Evolutionary conservation across 768 basidiomycete genomes (phyloP).

Genomic region (Mycena kentingensis): DNA sequence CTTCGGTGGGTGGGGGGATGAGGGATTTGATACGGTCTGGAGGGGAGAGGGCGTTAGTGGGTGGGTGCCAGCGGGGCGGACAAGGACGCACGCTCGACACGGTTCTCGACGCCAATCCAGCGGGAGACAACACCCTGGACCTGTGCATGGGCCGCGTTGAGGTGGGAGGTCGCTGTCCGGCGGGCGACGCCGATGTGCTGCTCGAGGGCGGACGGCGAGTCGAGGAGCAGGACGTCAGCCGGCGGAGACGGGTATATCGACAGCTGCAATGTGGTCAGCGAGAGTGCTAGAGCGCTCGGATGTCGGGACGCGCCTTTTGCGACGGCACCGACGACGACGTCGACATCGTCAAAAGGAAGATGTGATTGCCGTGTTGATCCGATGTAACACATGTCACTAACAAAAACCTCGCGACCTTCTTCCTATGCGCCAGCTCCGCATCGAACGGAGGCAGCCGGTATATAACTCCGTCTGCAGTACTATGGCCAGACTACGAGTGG

Average conservation of each 20-base stretch:
- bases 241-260: conserved; percentile 77
- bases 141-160: conserved; percentile 58
- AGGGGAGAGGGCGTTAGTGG: neutral
- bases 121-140: conserved; percentile 73
- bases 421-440: too few relatives aligned
- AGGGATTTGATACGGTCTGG: conserved; percentile 83
- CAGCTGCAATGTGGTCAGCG: conserved; percentile 48
- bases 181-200: conserved; percentile 73
- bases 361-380: too few relatives aligned
- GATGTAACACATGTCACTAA: too few relatives aligned
- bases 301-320: neutral
- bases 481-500: too few relatives aligned
- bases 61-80: too few relatives aligned
- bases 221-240: conserved; percentile 68
- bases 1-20: conserved; percentile 65
- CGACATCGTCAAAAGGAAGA: neutral
- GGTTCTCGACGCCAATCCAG: conserved; percentile 87
- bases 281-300: neutral
- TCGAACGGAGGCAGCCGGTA: too few relatives aligned
- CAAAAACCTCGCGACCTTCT: too few relatives aligned
- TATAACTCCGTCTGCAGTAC: too few relatives aligned
- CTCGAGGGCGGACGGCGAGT: conserved; percentile 75
- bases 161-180: conserved; percentile 55
- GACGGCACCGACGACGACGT: neutral
- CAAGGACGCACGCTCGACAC: conserved; percentile 82